Percentiles rank a stretch among this genome's conserved stretches.
Evolutionary conservation across 192 early-diverging fungal species (phyloP).

Genomic region (Coemansia sp.): DNA sequence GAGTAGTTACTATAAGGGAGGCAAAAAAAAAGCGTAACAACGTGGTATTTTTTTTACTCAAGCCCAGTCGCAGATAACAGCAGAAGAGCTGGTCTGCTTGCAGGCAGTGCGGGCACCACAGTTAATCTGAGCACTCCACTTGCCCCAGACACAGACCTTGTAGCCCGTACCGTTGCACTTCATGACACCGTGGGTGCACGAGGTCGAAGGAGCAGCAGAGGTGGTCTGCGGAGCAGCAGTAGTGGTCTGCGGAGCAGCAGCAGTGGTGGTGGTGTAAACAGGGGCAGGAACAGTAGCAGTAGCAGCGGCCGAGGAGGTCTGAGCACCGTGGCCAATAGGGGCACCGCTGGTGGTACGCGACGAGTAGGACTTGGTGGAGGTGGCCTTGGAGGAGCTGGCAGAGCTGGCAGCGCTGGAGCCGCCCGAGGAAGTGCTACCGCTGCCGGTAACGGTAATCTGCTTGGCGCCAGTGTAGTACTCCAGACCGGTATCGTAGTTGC

Average conservation of each 20-base stretch:
- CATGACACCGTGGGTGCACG: slow-evolving; percentile 34
- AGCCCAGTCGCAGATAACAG: slow-evolving; percentile 32
- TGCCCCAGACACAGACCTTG: slow-evolving; percentile 44
- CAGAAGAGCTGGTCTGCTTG: slow-evolving; percentile 14
- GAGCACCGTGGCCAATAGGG: slow-evolving; percentile 5
- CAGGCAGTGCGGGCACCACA: slow-evolving; percentile 29
- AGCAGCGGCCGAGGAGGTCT: not conserved
- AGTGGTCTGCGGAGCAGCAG: slow-evolving; percentile 3
- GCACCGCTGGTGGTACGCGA: not conserved
- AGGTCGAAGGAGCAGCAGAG: not conserved
- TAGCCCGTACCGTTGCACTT: slow-evolving; percentile 31
- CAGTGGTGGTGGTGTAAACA: slow-evolving; percentile 12
- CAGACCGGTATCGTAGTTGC: slow-evolving; percentile 35
- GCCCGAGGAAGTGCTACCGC: slow-evolving; percentile 12
- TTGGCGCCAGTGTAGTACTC: slow-evolving; percentile 26
- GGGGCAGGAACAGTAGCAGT: slow-evolving; percentile 8
- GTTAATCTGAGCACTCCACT: slow-evolving; percentile 13
- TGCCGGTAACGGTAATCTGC: slow-evolving; percentile 41
- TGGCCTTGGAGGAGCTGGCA: not conserved
- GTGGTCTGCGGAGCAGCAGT: slow-evolving; percentile 9
- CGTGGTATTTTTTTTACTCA: not conserved
- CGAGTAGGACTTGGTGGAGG: not conserved
- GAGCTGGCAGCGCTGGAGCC: not conserved
- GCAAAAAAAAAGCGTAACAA: not conserved
- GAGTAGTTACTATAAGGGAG: not conserved